Evolutionary conservation across 495 filamentous ascomycete genomes (phyloP).

Genomic region (Hypoxylon rickii): DNA sequence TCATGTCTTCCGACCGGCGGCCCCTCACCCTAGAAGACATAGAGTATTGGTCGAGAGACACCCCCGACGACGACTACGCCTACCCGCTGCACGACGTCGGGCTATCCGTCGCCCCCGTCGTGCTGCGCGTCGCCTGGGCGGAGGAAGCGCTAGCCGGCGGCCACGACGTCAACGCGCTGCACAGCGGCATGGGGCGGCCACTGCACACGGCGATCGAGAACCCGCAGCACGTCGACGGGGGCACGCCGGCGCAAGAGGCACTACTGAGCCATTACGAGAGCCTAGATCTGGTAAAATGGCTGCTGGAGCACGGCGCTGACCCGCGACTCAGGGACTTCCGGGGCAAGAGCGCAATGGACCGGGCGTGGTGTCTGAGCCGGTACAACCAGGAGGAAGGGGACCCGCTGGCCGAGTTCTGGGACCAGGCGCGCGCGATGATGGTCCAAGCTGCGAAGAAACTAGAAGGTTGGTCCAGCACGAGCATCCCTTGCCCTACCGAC

Average conservation of each 20-base stretch:
- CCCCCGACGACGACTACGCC: not conserved
- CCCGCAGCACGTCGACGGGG: not conserved
- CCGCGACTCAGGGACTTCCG: not conserved
- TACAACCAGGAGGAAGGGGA: not conserved
- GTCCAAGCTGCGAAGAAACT: not conserved
- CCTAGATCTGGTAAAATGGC: not conserved
- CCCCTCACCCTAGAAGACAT: not conserved
- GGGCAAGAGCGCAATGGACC: not conserved
- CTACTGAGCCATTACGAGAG: not conserved
- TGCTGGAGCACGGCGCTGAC: not conserved
- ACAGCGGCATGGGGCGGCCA: not conserved
- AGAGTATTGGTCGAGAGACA: not conserved
- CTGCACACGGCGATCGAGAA: not conserved
- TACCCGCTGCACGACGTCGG: not conserved
- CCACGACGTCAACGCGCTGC: not conserved
- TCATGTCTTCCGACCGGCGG: not conserved
- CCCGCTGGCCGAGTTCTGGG: not conserved
- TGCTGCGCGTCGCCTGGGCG: not conserved
- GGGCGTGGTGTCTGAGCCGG: not conserved
- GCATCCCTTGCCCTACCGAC: too few species aligned
- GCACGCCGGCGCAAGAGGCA: not conserved
- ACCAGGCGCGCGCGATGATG: slow-evolving; percentile 1
- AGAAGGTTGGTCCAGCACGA: not conserved
- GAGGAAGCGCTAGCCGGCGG: not conserved
- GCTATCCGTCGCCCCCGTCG: not conserved